Conservation (phyloP, 1,139 yeast genomes). For the Entelexis paramagnoliae region DNA sequence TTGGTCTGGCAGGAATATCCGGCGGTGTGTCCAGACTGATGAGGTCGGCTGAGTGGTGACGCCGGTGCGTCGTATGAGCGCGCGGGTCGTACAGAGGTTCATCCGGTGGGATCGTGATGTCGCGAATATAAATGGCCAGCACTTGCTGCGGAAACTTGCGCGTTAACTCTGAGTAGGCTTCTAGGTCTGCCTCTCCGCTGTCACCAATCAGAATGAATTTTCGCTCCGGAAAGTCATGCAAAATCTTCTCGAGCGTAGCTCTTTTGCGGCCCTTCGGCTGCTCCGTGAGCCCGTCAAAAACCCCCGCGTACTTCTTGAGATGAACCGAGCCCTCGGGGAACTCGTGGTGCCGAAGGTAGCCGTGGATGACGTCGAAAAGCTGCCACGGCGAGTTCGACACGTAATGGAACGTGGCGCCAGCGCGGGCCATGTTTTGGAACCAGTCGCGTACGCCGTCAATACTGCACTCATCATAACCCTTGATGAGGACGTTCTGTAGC, state of each 20-base stretch:
- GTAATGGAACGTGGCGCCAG: conserved; percentile 60
- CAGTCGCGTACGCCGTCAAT: conserved; percentile 67
- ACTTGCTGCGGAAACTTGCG: conserved; percentile 50
- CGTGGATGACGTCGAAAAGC: conserved; percentile 52
- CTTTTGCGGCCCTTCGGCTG: conserved; percentile 77
- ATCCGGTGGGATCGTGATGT: conserved; percentile 44
- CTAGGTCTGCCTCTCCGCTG: conserved; percentile 90
- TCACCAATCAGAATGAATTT: conserved; percentile 83
- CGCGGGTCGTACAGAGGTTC: conserved; percentile 20
- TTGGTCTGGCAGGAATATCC: background rate
- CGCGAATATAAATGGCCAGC: conserved; percentile 68
- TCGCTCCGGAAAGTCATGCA: conserved; percentile 65
- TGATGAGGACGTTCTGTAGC: conserved; percentile 63
- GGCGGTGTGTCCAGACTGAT: background rate
- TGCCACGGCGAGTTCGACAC: conserved; percentile 97
- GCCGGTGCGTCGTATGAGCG: background rate
- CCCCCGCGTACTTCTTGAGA: conserved; percentile 73
- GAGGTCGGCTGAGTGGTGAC: conserved; percentile 12
- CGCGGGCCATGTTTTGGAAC: conserved; percentile 40
- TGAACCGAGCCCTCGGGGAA: conserved; percentile 75
- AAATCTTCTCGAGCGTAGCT: conserved; percentile 50
- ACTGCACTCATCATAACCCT: conserved; percentile 52
- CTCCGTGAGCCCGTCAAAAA: conserved; percentile 70
- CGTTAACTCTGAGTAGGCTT: conserved; percentile 74
- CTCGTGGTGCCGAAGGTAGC: conserved; percentile 45